Evolutionary conservation across 148 eudicot genomes (phyloP).

Genomic region (Fallopia convolvulus): DNA sequence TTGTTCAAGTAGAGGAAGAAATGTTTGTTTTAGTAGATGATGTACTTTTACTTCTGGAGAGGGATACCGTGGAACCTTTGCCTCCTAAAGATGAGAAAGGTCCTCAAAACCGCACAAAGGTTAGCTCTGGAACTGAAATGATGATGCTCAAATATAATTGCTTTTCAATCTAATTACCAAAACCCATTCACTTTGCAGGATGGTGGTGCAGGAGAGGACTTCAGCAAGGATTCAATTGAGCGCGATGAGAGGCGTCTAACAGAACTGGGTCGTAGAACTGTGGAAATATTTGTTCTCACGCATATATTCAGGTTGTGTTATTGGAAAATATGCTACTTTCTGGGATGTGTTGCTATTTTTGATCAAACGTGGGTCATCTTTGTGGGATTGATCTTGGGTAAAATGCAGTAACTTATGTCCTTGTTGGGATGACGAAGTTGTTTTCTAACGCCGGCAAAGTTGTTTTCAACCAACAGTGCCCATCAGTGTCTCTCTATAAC

Average conservation of each 20-base stretch:
- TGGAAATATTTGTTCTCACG: conserved; percentile 80
- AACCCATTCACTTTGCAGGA: conserved; percentile 35
- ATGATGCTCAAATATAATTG: not conserved
- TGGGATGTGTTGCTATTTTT: not conserved
- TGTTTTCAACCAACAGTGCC: not conserved
- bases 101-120: conserved; percentile 95
- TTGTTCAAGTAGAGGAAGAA: conserved; percentile 64
- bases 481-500: not conserved
- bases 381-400: not conserved
- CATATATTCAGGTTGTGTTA: conserved; percentile 66
- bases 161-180: not conserved
- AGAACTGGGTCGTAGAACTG: conserved; percentile 88
- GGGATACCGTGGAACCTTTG: conserved; percentile 81
- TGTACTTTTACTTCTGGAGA: conserved; percentile 61
- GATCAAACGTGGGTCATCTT: not conserved
- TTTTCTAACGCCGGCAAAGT: not conserved
- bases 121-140: conserved; percentile 21
- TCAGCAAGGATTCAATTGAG: conserved; percentile 73
- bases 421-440: not conserved
- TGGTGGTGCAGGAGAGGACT: conserved; percentile 77
- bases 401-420: not conserved
- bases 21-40: conserved; percentile 79
- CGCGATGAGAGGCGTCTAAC: conserved; percentile 94
- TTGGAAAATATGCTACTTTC: not conserved
- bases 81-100: conserved; percentile 96